Evolutionary conservation across 208 protist genomes (phyloP), one percentile per base, ranked within the genome.

Genomic region (Leishmania arabica): DNA sequence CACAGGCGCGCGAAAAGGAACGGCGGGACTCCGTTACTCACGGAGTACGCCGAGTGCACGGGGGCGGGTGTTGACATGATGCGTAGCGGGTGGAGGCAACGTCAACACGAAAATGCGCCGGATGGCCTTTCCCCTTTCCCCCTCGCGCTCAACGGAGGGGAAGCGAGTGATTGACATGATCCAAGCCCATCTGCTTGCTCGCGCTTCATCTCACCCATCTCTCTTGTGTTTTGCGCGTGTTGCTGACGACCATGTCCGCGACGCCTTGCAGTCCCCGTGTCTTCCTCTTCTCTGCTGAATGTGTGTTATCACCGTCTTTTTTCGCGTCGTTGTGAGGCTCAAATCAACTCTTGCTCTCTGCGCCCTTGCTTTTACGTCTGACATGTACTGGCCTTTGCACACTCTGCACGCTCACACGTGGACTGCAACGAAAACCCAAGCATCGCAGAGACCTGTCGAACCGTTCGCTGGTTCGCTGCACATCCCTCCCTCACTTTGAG

Each of bases 391-490:
- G 13, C 1, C 3, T n/a, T 47, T 19, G 65, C 65, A 24, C 11
- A 49, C 40, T 49, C 65, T 68, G 13, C 31, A 21, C 31, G 62
- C 11, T 40, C 45, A 53, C 24, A 54, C 42, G 11, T 27, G 24
- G 15, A 13, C 19, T 6, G 6, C 27, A 3, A 53, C 31, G 24
- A 40, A n/a, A 27, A 34, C 42, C 24, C 27, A 54, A 21, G 19
- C 45, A 37, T 27, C 24, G 7, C 45, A 40, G 45, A 17, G 69
- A 34, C 69, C 9, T 8, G 40, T 37, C 24, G 42, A 45, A 9
- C 4, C 3, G 69, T n/a, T 81, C 78, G 79, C 68, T 79, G 76
- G 15, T 80, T 80, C n/a, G 21, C 37, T 79, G 53, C 77, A 47
- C 40, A 74, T 71, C n/a, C 17, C 31, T 71, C 21, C 45, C 21